phyloP scores from a whole-genome alignment of 176 grass and related monocot species.

The Zoysia pacifica region DNA sequence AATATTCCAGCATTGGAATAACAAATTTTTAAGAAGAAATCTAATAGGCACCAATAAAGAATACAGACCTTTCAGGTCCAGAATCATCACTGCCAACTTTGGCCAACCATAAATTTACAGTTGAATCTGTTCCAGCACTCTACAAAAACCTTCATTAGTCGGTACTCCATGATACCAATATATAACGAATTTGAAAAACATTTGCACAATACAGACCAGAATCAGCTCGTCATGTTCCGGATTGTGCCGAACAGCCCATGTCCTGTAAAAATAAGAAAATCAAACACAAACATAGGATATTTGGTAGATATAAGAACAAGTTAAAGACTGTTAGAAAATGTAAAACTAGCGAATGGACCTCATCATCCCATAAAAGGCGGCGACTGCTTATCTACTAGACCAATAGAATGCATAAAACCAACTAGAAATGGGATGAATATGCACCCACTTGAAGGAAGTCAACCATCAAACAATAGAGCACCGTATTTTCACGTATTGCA shows the following conservation, averaged over 20 bases:
- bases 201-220: slow-evolving; percentile 55
- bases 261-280: slow-evolving; percentile 62
- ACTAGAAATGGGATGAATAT: slow-evolving; percentile 13
- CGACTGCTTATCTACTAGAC: background rate
- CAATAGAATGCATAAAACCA: slow-evolving; percentile 30
- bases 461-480: slow-evolving; percentile 21
- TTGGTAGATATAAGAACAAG: slow-evolving; percentile 7
- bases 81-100: slow-evolving; percentile 56
- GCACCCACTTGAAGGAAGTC: slow-evolving; percentile 25
- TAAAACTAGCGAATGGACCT: slow-evolving; percentile 3
- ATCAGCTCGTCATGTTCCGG: slow-evolving; percentile 79
- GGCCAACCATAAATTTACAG: slow-evolving; percentile 95
- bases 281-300: background rate
- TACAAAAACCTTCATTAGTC: slow-evolving; percentile 46
- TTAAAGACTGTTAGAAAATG: background rate
- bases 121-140: slow-evolving; percentile 99
- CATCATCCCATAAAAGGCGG: background rate
- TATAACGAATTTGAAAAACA: background rate
- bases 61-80: slow-evolving; percentile 67
- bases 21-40: slow-evolving; percentile 37
- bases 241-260: slow-evolving; percentile 86
- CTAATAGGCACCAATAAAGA: slow-evolving; percentile 29
- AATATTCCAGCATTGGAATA: slow-evolving; percentile 39
- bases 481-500: slow-evolving; percentile 15
- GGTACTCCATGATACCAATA: slow-evolving; percentile 32